Evolutionary conservation across 2,329 filamentous ascomycete species (phyloP).

Genomic region (Cladosporium colombiae): DNA sequence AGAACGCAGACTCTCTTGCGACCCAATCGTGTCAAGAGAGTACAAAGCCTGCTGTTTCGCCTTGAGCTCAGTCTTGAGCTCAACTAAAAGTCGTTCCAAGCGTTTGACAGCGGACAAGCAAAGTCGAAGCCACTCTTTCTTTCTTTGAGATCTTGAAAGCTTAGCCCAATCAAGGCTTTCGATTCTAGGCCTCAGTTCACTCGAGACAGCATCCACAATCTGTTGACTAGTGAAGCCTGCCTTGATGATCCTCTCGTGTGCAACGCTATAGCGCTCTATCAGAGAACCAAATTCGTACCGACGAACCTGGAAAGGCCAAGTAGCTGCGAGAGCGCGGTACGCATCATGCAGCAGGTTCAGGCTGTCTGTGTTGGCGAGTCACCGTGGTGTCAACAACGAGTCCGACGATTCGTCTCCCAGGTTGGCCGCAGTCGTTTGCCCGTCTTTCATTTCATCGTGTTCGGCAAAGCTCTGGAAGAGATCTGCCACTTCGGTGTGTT

Average conservation of each 20-base stretch:
- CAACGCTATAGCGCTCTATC: not conserved
- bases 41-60: not conserved
- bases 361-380: not conserved
- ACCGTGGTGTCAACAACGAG: not conserved
- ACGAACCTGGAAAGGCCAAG: conserved; percentile 15
- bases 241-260: not conserved
- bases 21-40: not conserved
- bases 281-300: not conserved
- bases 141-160: not conserved
- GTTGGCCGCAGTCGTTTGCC: not conserved
- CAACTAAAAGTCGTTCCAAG: not conserved
- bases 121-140: not conserved
- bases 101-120: not conserved
- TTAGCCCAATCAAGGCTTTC: not conserved
- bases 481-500: not conserved
- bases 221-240: not conserved
- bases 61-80: not conserved
- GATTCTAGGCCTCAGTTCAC: not conserved
- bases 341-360: not conserved
- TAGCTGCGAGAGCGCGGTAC: conserved; percentile 5
- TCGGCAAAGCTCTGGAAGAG: conserved; percentile 6
- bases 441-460: not conserved
- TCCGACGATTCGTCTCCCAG: not conserved
- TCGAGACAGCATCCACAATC: not conserved
- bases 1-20: not conserved